Evolutionary conservation across 768 basidiomycete genomes (phyloP).

Genomic region (Pisolithus orientalis): DNA sequence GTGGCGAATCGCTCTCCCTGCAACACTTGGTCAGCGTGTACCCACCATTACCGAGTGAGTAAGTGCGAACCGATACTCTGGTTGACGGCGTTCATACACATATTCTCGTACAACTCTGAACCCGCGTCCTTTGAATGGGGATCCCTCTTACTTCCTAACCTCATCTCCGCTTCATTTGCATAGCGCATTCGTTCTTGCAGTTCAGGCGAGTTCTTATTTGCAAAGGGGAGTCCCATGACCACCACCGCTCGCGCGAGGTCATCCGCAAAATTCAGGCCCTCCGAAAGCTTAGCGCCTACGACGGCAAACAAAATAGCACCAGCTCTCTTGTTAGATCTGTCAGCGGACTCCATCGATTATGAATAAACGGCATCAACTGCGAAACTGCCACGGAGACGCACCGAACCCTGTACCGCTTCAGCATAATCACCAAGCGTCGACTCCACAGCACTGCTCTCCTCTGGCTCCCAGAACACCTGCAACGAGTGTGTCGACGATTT

Average conservation of each 20-base stretch:
- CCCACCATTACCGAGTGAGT: background rate
- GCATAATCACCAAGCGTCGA: conserved; percentile 68
- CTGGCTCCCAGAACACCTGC: conserved; percentile 88
- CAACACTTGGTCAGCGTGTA: background rate
- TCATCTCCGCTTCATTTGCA: conserved; percentile 57
- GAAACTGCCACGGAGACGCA: conserved; percentile 4
- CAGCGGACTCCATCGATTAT: conserved; percentile 12
- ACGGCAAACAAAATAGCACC: conserved; percentile 91
- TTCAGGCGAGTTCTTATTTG: conserved; percentile 87
- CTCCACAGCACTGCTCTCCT: conserved; percentile 67
- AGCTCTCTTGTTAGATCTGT: conserved; percentile 25
- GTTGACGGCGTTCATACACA: conserved; percentile 93
- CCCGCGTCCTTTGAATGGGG: conserved; percentile 57
- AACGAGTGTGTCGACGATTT: background rate
- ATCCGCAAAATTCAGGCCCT: conserved; percentile 78
- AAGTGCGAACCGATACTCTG: conserved; percentile 80
- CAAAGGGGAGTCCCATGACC: conserved; percentile 87
- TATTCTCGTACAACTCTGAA: conserved; percentile 81
- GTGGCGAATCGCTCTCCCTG: conserved; percentile 92
- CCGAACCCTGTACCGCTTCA: conserved; percentile 32
- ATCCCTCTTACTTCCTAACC: conserved; percentile 27
- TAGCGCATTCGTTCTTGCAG: conserved; percentile 89
- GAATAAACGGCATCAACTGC: background rate
- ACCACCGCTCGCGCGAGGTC: conserved; percentile 81
- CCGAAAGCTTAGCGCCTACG: conserved; percentile 94